These are phyloP conservation scores for Biscogniauxia sp. DNA, from an alignment of 2,329 filamentous ascomycete species.

Conservation along the genomic window DNA sequence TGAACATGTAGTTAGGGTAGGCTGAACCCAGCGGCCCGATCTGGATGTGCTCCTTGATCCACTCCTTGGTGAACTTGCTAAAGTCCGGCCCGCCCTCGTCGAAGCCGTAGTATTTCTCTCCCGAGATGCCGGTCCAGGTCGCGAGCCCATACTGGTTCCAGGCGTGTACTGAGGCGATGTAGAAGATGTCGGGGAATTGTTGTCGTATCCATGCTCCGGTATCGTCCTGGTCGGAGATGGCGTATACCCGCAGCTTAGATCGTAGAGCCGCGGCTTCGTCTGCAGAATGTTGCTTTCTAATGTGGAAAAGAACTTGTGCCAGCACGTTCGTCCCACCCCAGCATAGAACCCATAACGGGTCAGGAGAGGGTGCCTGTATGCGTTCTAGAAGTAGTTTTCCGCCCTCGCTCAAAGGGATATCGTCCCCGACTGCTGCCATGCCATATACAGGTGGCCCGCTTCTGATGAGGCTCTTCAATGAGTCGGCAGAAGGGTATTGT, in stretches of 20 bases:
- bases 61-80: conserved; percentile 41
- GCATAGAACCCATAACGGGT: conserved; percentile 46
- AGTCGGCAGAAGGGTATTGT: conserved; percentile 34
- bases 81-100: conserved; percentile 43
- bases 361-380: conserved; percentile 22
- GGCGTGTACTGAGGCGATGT: conserved; percentile 54
- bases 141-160: conserved; percentile 55
- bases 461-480: conserved; percentile 29
- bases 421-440: neutral
- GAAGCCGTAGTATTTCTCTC: conserved; percentile 44
- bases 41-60: conserved; percentile 48
- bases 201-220: conserved; percentile 54
- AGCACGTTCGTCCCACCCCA: conserved; percentile 52
- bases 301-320: conserved; percentile 43
- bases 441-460: conserved; percentile 32
- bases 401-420: neutral
- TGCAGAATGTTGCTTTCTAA: conserved; percentile 30
- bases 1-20: conserved; percentile 43
- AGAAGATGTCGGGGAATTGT: conserved; percentile 53
- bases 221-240: conserved; percentile 60
- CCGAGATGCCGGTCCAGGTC: conserved; percentile 55
- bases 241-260: conserved; percentile 46
- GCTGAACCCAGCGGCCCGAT: conserved; percentile 34
- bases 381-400: neutral
- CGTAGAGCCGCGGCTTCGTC: conserved; percentile 34